Evolutionary conservation across 108 stramenopile genomes (phyloP), one percentile per base, ranked within the genome.

Genomic region (Pseudonitzschia delicatissima): DNA sequence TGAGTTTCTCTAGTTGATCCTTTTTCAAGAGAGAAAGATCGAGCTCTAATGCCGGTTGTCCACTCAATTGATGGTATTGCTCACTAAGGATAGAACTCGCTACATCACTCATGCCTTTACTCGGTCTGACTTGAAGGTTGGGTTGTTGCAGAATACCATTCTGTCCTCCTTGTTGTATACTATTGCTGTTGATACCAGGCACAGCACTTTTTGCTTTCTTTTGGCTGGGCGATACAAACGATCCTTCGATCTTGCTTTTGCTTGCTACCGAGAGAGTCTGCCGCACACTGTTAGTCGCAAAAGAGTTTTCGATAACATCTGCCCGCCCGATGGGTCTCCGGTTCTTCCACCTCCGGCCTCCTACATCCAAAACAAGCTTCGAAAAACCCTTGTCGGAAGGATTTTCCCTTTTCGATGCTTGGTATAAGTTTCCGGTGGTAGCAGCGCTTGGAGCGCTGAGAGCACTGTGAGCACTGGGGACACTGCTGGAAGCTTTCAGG

Each of bases 271-370:
- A 26, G 34, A 37, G 23, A 40, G 44, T 13, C 37, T 63, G 62
- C 66, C 32, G 29, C 15, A 15, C 15, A 42, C 15, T 42, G 15
- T 15, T 42, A 48, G 4, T 52, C 15, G 13, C 17, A 33, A 71
- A 57, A 13, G 70, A 57, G 55, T 77, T 49, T 34, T 57, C 63
- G 32, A 79, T 71, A 13, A 73, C 72, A 37, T 79, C 77, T 2
- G 40, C 42, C 8, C 77, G 62, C 21, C 77, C 77, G 34, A 79
- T 79, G 6, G 72, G 77, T 39, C 77, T 39, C 21, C 77, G 62
- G 44, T 47, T 57, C 40, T 73, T 79, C 77, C 77, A 79, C 15
- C 68, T 58, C 17, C 72, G 51, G 18, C 68, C 77, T 51, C 68
- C 62, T 21, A 79, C 77, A 79, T 79, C 72, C 44, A 70, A 68